A percentile compares a stretch with the other conserved stretches of the same genome.
phyloP scores from a whole-genome alignment of 257 asterid genomes.

The Nicotiana paniculata region DNA sequence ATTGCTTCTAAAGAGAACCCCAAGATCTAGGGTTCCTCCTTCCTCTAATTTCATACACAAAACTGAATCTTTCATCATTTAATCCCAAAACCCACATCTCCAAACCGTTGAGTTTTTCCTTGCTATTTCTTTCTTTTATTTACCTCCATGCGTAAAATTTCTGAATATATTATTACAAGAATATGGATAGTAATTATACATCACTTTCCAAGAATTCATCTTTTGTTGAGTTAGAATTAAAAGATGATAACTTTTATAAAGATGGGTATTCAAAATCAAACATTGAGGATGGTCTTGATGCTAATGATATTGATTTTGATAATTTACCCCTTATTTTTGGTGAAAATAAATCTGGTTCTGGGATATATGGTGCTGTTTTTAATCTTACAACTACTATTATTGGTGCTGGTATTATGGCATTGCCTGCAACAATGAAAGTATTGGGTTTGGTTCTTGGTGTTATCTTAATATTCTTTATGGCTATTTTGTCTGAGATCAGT shows the following conservation, averaged over 20 bases:
- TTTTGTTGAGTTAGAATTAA: conserved; percentile 31
- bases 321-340: conserved; percentile 64
- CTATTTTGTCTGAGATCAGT: conserved; percentile 66
- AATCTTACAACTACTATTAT: conserved; percentile 84
- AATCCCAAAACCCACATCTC: background rate
- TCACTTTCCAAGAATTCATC: conserved; percentile 15
- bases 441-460: conserved; percentile 64
- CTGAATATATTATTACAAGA: background rate
- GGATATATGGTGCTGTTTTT: conserved; percentile 74
- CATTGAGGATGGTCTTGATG: conserved; percentile 31
- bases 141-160: background rate
- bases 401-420: conserved; percentile 97
- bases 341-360: conserved; percentile 48
- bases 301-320: conserved; percentile 46
- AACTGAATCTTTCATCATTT: too few relatives aligned
- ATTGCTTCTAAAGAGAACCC: background rate
- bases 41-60: background rate
- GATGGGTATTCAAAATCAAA: conserved; percentile 29
- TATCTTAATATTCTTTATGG: conserved; percentile 57
- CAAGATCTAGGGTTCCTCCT: background rate
- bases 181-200: conserved; percentile 56
- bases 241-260: conserved; percentile 34
- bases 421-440: conserved; percentile 91
- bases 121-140: background rate
- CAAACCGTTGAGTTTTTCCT: too few relatives aligned